phyloP scores from a whole-genome alignment of 345 rosid genomes.

The Salix brachista region DNA sequence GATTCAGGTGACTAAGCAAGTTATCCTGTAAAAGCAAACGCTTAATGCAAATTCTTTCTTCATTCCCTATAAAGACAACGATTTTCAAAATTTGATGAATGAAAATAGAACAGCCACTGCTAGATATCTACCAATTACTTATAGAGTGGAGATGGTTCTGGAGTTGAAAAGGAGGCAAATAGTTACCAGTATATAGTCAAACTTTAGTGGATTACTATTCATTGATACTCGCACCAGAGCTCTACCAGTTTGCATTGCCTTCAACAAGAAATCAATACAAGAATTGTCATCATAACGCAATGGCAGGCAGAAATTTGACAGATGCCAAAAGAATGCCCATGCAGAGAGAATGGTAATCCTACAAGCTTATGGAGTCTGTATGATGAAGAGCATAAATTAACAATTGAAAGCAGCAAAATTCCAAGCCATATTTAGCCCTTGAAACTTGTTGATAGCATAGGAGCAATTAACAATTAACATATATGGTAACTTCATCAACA shows the following conservation, averaged over 20 bases:
- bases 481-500: constrained; percentile 7
- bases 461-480: neutral
- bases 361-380: neutral
- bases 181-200: constrained; percentile 74
- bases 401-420: neutral
- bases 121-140: neutral
- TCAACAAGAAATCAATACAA: constrained; percentile 29
- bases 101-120: neutral
- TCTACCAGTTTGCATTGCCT: constrained; percentile 69
- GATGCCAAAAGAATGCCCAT: neutral
- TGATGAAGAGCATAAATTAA: neutral
- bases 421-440: neutral
- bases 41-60: neutral
- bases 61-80: neutral
- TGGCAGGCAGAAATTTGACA: neutral
- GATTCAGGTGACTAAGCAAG: constrained; percentile 9
- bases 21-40: neutral
- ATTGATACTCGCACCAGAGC: constrained; percentile 72
- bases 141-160: neutral
- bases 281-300: constrained; percentile 5
- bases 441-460: neutral
- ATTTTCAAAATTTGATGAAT: neutral
- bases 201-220: constrained; percentile 42
- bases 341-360: neutral
- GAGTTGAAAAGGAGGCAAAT: constrained; percentile 1